These are phyloP conservation scores for Hypoxylon sp. DNA, from an alignment of 2,329 filamentous ascomycete genomes.

Conservation along the genomic window DNA sequence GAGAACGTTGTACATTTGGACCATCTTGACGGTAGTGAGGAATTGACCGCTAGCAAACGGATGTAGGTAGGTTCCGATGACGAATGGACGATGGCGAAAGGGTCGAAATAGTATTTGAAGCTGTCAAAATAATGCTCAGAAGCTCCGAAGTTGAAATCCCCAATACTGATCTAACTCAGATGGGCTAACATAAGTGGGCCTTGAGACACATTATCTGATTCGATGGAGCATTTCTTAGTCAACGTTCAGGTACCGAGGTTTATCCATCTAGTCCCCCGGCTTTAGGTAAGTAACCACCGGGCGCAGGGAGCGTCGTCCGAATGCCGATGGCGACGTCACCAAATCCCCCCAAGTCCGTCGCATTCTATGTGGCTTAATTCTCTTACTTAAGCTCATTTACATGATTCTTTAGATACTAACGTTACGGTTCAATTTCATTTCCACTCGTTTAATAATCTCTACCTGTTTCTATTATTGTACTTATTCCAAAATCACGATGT, in stretches of 20 bases:
- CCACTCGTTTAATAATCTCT: background rate
- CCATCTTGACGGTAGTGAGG: slow-evolving; percentile 54
- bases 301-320: slow-evolving; percentile 13
- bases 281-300: slow-evolving; percentile 3
- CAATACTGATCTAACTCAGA: slow-evolving; percentile 17
- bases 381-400: slow-evolving; percentile 8
- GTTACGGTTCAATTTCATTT: no score
- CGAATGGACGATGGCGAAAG: slow-evolving; percentile 31
- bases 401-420: no score
- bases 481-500: slow-evolving; percentile 36
- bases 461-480: background rate
- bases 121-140: slow-evolving; percentile 46
- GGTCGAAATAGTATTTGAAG: slow-evolving; percentile 30
- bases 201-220: slow-evolving; percentile 14
- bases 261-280: slow-evolving; percentile 14
- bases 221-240: background rate
- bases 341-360: slow-evolving; percentile 15
- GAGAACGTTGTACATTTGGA: slow-evolving; percentile 62
- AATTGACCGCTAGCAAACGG: slow-evolving; percentile 35
- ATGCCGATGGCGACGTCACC: slow-evolving; percentile 33
- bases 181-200: slow-evolving; percentile 17
- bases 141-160: slow-evolving; percentile 42
- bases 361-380: slow-evolving; percentile 9
- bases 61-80: slow-evolving; percentile 28
- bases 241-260: slow-evolving; percentile 22